phyloP scores from a whole-genome alignment of 2,329 filamentous ascomycete species.

The Ophiobolus disseminans region DNA sequence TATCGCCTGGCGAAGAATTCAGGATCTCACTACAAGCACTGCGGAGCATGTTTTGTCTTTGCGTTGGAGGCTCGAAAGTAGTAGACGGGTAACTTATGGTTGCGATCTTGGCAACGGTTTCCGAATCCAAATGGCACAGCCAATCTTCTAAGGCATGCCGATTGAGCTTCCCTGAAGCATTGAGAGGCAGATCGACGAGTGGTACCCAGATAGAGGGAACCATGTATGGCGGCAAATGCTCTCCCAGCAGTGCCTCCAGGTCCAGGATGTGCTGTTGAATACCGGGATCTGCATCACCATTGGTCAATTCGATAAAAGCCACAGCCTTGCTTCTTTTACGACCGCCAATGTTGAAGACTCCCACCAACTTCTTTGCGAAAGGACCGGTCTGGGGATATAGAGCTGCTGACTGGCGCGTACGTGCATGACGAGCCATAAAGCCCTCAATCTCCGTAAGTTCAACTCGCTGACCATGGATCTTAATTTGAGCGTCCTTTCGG shows the following conservation, averaged over 20 bases:
- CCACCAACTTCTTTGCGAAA: neutral
- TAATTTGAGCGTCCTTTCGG: neutral
- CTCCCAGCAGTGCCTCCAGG: neutral
- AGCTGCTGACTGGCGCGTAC: too few relatives aligned
- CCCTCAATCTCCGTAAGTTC: neutral
- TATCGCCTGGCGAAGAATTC: neutral
- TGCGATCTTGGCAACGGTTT: neutral
- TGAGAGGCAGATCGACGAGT: neutral
- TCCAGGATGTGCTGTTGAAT: neutral
- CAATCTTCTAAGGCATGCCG: too few relatives aligned
- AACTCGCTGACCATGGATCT: neutral
- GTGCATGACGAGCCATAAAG: neutral
- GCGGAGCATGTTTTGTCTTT: neutral
- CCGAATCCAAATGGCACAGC: too few relatives aligned
- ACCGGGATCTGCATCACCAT: too few relatives aligned
- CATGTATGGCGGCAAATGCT: neutral
- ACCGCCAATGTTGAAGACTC: neutral
- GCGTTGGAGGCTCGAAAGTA: neutral
- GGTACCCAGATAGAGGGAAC: neutral
- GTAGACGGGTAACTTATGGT: neutral
- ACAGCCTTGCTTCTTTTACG: neutral
- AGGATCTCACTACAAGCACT: neutral
- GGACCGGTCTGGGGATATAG: neutral
- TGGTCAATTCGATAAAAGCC: neutral
- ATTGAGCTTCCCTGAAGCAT: neutral